Evolutionary conservation across 306 rosid species (phyloP).

Genomic region (Nissolia schottii): DNA sequence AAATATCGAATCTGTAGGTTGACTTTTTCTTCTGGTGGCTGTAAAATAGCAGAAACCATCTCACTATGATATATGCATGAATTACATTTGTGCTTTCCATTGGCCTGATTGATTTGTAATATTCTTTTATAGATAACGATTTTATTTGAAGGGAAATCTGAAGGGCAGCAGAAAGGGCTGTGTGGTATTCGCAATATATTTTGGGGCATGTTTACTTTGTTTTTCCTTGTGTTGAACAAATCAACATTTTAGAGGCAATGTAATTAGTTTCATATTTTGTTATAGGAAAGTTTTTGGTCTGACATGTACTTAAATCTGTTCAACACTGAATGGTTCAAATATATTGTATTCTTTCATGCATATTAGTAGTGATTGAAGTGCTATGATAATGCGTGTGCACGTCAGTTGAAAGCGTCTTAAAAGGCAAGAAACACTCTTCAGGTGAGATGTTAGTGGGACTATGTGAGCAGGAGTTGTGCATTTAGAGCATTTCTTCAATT

Average conservation of each 20-base stretch:
- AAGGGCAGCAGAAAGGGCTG: constrained; percentile 15
- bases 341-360: not conserved
- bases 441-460: not conserved
- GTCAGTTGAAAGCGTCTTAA: not conserved
- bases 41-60: constrained; percentile 5
- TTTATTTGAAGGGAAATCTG: constrained; percentile 14
- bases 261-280: constrained; percentile 25
- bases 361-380: not conserved
- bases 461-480: not conserved
- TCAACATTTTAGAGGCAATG: constrained; percentile 25
- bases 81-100: constrained; percentile 14
- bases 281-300: constrained; percentile 22
- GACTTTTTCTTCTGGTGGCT: constrained; percentile 15
- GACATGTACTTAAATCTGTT: not conserved
- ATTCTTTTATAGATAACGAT: constrained; percentile 25
- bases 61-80: not conserved
- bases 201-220: not conserved
- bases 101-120: constrained; percentile 37
- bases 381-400: not conserved
- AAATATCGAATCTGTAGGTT: not conserved
- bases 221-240: not conserved
- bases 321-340: not conserved
- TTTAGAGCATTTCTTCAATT: too few species aligned
- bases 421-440: not conserved
- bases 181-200: not conserved